phyloP scores from a whole-genome alignment of 306 rosid genomes.

The Rosa lucieae region DNA sequence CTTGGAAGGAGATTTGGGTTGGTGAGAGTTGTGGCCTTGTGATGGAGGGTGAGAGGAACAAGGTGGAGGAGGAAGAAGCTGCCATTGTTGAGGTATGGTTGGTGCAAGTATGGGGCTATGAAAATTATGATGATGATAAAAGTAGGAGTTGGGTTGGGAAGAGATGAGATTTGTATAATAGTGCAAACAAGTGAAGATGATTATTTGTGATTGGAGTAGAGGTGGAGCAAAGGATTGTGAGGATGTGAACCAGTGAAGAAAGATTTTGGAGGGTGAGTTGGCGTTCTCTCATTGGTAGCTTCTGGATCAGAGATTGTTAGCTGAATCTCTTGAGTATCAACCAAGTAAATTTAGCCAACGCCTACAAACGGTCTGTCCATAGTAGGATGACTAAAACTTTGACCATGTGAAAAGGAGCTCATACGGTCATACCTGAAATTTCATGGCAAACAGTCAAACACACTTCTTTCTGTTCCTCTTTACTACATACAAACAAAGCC shows the following conservation, averaged over 20 bases:
- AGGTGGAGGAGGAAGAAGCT: constrained; percentile 51
- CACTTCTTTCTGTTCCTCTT: background rate
- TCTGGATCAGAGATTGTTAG: constrained; percentile 57
- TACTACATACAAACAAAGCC: background rate
- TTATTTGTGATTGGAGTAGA: background rate
- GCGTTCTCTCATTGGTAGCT: constrained; percentile 44
- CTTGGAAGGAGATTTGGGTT: constrained; percentile 62
- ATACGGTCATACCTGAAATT: background rate
- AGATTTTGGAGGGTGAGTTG: constrained; percentile 59
- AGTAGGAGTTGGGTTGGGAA: constrained; percentile 8
- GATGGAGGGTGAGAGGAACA: constrained; percentile 45
- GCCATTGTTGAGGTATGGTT: constrained; percentile 40
- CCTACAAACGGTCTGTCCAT: background rate
- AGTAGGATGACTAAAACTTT: background rate
- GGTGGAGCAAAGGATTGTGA: constrained; percentile 28
- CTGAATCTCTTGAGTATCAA: background rate
- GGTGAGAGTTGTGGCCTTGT: constrained; percentile 39
- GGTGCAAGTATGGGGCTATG: background rate
- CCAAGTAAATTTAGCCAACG: background rate
- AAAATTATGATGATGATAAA: background rate
- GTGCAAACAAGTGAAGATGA: background rate
- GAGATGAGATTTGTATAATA: constrained; percentile 19
- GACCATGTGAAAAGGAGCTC: background rate
- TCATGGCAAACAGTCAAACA: background rate
- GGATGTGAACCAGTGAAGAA: constrained; percentile 29